phyloP scores from a whole-genome alignment of 768 basidiomycete genomes.

The Mycena filopes region DNA sequence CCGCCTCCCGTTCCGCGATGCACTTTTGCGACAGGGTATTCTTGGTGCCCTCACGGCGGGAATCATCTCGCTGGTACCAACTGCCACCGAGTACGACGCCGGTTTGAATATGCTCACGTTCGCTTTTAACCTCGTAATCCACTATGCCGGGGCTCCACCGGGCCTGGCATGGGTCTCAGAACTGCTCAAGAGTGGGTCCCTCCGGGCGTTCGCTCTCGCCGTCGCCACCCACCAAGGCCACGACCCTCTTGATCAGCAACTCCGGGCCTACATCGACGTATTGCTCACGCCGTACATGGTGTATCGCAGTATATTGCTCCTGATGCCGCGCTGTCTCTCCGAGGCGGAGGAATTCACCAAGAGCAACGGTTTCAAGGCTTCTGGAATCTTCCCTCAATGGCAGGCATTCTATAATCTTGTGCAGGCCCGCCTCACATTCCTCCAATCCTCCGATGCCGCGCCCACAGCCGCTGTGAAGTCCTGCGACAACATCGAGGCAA shows the following conservation, averaged over 20 bases:
- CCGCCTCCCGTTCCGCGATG: background rate
- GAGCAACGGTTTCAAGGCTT: background rate
- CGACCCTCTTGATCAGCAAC: background rate
- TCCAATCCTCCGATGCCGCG: background rate
- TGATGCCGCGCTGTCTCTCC: background rate
- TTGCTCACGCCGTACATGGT: background rate
- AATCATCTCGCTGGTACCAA: background rate
- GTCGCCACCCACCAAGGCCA: background rate
- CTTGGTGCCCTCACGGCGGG: background rate
- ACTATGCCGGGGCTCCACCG: background rate
- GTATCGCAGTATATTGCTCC: conserved; percentile 6
- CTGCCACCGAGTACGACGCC: background rate
- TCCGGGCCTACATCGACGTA: background rate
- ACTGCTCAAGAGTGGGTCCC: background rate
- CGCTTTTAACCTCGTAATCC: background rate
- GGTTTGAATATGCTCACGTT: background rate
- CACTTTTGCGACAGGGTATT: background rate
- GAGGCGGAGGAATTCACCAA: background rate
- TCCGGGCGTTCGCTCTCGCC: background rate
- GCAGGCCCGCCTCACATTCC: background rate
- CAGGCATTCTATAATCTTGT: background rate
- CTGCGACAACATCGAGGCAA: conserved; percentile 1
- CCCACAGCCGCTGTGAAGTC: background rate
- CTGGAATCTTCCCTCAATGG: background rate
- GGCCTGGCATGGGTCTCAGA: background rate